Percentiles rank a stretch among this genome's conserved stretches.
These are phyloP conservation scores for Lentinula sp. DNA, from an alignment of 768 basidiomycete species.

Conservation along the genomic window DNA sequence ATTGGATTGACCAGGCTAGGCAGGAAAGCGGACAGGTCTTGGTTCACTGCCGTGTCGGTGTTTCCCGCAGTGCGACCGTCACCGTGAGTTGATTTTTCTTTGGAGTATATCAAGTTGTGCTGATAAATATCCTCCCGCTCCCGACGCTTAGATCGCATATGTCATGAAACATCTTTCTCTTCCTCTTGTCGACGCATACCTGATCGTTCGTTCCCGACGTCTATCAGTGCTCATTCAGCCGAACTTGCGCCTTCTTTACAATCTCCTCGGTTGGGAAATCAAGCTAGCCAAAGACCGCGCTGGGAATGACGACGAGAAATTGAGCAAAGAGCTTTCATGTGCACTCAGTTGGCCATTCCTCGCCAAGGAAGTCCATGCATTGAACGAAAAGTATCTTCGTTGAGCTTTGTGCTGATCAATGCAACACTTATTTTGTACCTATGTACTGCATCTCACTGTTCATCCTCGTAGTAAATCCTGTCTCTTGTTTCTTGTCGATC, in stretches of 20 bases:
- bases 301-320: constrained; percentile 38
- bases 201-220: constrained; percentile 85
- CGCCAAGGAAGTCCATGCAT: constrained; percentile 75
- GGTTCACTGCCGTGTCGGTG: constrained; percentile 99
- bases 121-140: background rate
- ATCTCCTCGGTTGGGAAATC: constrained; percentile 92
- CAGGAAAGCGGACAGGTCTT: constrained; percentile 82
- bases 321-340: constrained; percentile 56
- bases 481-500: background rate
- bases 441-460: background rate
- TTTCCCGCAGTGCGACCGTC: constrained; percentile 89
- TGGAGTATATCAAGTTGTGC: background rate
- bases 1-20: constrained; percentile 89
- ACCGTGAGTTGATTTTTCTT: constrained; percentile 44
- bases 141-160: constrained; percentile 69
- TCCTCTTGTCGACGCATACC: constrained; percentile 88
- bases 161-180: constrained; percentile 89
- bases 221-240: constrained; percentile 92
- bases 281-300: constrained; percentile 78
- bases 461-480: background rate
- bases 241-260: constrained; percentile 93
- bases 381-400: constrained; percentile 77
- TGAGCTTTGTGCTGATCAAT: background rate
- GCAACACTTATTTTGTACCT: background rate
- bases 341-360: constrained; percentile 82